phyloP scores from a whole-genome alignment of 345 rosid genomes.

The Camelina neglecta region DNA sequence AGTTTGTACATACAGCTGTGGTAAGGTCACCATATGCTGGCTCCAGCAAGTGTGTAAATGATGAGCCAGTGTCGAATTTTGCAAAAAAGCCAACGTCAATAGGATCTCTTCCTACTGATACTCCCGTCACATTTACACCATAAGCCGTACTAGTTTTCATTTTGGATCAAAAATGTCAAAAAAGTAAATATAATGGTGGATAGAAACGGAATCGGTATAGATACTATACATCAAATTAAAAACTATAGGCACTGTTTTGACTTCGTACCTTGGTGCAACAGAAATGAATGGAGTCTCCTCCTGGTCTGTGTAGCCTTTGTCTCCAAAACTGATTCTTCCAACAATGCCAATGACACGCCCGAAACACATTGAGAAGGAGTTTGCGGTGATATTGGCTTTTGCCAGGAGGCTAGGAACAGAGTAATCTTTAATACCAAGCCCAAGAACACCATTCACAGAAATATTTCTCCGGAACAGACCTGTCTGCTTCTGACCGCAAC shows the following conservation, averaged over 20 bases:
- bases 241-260: background rate
- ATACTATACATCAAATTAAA: background rate
- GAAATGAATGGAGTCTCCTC: conserved; percentile 74
- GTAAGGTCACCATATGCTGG: conserved; percentile 73
- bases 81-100: conserved; percentile 55
- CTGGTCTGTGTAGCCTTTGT: conserved; percentile 79
- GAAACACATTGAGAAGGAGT: conserved; percentile 98
- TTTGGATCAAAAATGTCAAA: conserved; percentile 25
- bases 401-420: conserved; percentile 92
- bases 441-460: conserved; percentile 88
- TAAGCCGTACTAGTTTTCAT: conserved; percentile 59
- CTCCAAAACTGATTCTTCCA: conserved; percentile 95
- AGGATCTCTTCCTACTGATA: conserved; percentile 56
- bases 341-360: conserved; percentile 47
- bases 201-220: conserved; percentile 6
- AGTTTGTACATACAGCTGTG: conserved; percentile 48
- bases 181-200: background rate
- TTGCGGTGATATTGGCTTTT: conserved; percentile 55
- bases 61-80: conserved; percentile 83
- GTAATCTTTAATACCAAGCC: conserved; percentile 72
- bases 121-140: conserved; percentile 65
- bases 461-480: conserved; percentile 64
- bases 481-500: conserved; percentile 85
- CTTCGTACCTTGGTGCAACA: conserved; percentile 54
- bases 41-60: conserved; percentile 79